Evolutionary conservation across 306 rosid species (phyloP), one percentile per base, ranked within the genome.

Genomic region (Sophora flavescens): DNA sequence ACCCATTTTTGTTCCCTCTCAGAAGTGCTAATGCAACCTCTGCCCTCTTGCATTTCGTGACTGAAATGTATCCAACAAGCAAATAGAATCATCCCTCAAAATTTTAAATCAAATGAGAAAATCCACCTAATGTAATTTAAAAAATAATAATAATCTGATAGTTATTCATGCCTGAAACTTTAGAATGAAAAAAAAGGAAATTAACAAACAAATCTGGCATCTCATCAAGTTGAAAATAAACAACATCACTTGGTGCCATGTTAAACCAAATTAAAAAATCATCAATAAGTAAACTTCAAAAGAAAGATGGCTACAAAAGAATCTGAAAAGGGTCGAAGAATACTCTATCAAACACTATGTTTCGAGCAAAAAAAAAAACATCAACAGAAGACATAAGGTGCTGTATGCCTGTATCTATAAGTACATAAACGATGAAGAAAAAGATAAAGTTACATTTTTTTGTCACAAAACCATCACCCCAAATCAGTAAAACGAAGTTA

Each of bases 31-130:
- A 74, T 38, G 99, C 99, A 32, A 63, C 78, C 84, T 91, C 98
- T 0, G 99, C 99, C 50, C 93, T 84, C 48, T 84, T 89, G 75
- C 98, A 89, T 87, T 89, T 95, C 0, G 96, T 95, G 6, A 95
- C 98, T 95, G 77, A 63, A 82, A 78, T 54, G 60, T 54, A 57
- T 81, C 56, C 81, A 73, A 61, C 74, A 57, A 74, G 30, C 17
- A 3, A 47, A n/a, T 38, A 48, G 50, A 77, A 36, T 58, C 33
- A 58, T 13, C 41, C 50, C 70, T 54, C 65, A 62, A 68, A 82
- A 79, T 53, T 61, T 17, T 28, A 9, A 42, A 81, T 38, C 77
- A 69, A 53, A 59, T 42, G 6, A 44, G 1, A 72, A 72, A 64
- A n/a, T 16, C 16, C 30, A 52, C 3, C 0, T 10, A 70, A 18